Base-by-base conservation (phyloP, 2,329 filamentous ascomycete species). In the Cladosporium sp. region DNA sequence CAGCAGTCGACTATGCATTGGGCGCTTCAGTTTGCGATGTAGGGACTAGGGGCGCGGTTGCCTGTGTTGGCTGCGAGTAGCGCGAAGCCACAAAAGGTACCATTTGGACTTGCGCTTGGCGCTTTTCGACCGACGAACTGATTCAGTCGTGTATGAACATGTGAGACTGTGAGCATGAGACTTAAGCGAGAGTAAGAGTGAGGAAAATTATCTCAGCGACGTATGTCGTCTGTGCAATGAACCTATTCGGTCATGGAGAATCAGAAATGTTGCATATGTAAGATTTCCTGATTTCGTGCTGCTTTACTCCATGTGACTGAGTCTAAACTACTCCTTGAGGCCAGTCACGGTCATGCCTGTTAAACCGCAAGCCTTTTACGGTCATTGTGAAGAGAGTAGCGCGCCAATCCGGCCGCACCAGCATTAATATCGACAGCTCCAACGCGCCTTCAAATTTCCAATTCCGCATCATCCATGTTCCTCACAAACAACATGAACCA, bases 401-500 rank as follows among this genome's bases (percentile, higher is more conserved):
- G 16, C 35, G 16, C 35, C 6, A 44, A n/a, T 7, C 18, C 18
- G 2, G 18, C 6, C 18, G 18, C 18, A 3, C 3, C 1, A 7
- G 6, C 18, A n/a, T 44, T 10, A 5, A 23, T n/a, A 46, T 5
- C n/a, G 1, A 46, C n/a, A 3, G 4, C 7, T 21, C 10, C 18
- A 44, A 1, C 2, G 37, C 7, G 10, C 50, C 28, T 12, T 65
- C 40, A 56, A 26, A 60, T 64, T 44, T 65, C 62, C 56, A 81
- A 64, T 21, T 77, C 74, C 12, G 77, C 80, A 67, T 79, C 80
- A 69, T 82, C 80, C 72, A 82, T 76, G 68, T 81, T 81, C 69
- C 79, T 74, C 35, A 82, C 72, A 70, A 79, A 82, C 44, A 75
- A 52, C 65, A 70, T 76, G 69, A 80, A 79, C 80, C 80, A 82